A percentile compares a stretch with the other conserved stretches of the same genome.
Evolutionary conservation across 768 basidiomycete genomes (phyloP).

Genomic region (Glaciozyma antarctica): DNA sequence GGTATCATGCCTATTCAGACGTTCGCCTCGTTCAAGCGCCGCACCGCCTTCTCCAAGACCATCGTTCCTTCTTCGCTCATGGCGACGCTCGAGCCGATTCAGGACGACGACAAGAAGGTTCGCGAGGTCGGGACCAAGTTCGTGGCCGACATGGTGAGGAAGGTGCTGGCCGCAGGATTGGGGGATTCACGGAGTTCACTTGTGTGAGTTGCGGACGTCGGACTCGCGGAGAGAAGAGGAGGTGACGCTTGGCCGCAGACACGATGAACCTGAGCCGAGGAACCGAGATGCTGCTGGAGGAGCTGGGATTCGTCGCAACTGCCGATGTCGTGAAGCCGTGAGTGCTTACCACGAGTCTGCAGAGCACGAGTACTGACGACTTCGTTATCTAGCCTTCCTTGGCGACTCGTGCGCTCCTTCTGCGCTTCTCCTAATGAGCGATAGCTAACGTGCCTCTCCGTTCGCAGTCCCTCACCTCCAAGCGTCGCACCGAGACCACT

Average conservation of each 20-base stretch:
- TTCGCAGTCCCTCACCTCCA: slow-evolving; percentile 76
- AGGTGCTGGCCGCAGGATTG: slow-evolving; percentile 66
- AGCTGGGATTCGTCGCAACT: slow-evolving; percentile 75
- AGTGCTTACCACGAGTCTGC: neutral
- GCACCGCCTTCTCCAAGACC: slow-evolving; percentile 78
- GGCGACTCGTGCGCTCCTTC: slow-evolving; percentile 67
- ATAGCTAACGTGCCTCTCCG: slow-evolving; percentile 23
- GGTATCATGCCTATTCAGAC: slow-evolving; percentile 98
- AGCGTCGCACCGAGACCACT: slow-evolving; percentile 78
- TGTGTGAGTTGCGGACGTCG: slow-evolving; percentile 57
- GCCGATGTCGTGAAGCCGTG: slow-evolving; percentile 80
- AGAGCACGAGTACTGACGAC: neutral
- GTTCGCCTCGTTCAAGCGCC: slow-evolving; percentile 78
- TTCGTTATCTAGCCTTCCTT: slow-evolving; percentile 52
- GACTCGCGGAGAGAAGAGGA: neutral
- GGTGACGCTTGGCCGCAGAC: slow-evolving; percentile 38
- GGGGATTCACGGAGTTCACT: slow-evolving; percentile 83
- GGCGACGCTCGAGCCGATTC: slow-evolving; percentile 60
- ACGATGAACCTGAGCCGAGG: slow-evolving; percentile 96
- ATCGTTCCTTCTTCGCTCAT: slow-evolving; percentile 61
- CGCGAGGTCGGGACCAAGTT: slow-evolving; percentile 94
- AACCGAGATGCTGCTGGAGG: slow-evolving; percentile 87
- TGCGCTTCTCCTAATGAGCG: neutral
- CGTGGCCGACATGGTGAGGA: slow-evolving; percentile 86
- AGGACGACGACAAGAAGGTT: slow-evolving; percentile 84